phyloP scores from a whole-genome alignment of 345 rosid genomes.

The Isatis tinctoria region DNA sequence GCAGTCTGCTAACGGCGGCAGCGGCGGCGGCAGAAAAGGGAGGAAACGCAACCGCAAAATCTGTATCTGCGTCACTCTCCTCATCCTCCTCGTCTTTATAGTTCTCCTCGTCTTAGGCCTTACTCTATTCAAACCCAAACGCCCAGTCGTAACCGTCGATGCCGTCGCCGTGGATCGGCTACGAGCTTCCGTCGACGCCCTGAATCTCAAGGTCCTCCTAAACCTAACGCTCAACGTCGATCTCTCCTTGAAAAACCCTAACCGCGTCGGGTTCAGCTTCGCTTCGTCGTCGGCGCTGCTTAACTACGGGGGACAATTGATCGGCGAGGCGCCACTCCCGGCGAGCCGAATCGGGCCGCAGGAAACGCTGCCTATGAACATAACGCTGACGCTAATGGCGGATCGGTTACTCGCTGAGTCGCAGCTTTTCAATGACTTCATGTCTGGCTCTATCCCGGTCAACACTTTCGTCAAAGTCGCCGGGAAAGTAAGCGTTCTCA shows the following conservation, averaged over 20 bases:
- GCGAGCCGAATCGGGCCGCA: slow-evolving; percentile 47
- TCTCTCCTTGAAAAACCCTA: slow-evolving; percentile 60
- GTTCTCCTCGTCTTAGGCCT: slow-evolving; percentile 48
- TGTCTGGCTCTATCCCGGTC: slow-evolving; percentile 42
- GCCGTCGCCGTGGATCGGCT: slow-evolving; percentile 42
- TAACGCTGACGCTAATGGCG: slow-evolving; percentile 63
- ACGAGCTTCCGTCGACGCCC: slow-evolving; percentile 24
- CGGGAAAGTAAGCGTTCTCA: slow-evolving; percentile 55
- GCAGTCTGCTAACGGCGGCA: neutral
- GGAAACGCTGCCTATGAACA: slow-evolving; percentile 41
- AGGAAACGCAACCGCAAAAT: slow-evolving; percentile 37
- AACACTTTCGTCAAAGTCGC: slow-evolving; percentile 40
- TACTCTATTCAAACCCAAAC: slow-evolving; percentile 76
- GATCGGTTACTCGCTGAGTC: slow-evolving; percentile 50
- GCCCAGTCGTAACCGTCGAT: slow-evolving; percentile 40
- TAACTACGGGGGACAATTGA: slow-evolving; percentile 50
- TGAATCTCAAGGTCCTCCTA: slow-evolving; percentile 27
- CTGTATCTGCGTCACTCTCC: slow-evolving; percentile 35
- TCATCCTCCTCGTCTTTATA: slow-evolving; percentile 27
- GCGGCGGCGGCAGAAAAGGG: neutral
- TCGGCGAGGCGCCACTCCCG: slow-evolving; percentile 73
- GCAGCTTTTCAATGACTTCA: slow-evolving; percentile 35
- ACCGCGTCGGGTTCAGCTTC: slow-evolving; percentile 63
- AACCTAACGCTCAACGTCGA: slow-evolving; percentile 52
- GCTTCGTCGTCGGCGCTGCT: slow-evolving; percentile 38